These are phyloP conservation scores for Globisporangium alternatum DNA, from an alignment of 352 stramenopile genomes.

Conservation along the genomic window DNA sequence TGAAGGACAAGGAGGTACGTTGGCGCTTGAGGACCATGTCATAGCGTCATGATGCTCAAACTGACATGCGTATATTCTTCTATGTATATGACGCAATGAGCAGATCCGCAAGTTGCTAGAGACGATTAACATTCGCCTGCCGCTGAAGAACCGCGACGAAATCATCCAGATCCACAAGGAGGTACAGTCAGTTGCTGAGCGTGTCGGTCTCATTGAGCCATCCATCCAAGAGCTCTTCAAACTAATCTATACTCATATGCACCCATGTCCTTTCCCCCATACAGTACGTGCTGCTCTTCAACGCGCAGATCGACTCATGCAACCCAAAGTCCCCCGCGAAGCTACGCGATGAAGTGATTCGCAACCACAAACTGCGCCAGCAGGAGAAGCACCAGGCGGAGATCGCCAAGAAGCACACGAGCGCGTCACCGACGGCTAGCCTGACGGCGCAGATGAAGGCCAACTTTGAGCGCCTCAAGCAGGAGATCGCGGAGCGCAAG, in stretches of 20 bases:
- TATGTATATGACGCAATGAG: constrained; percentile 4
- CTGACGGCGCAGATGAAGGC: constrained; percentile 62
- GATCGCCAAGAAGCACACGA: constrained; percentile 25
- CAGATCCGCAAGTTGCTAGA: constrained; percentile 69
- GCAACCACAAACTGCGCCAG: constrained; percentile 60
- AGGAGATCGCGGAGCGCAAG: constrained; percentile 66
- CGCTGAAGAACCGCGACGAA: constrained; percentile 72
- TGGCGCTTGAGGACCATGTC: neutral
- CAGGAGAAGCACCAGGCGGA: constrained; percentile 58
- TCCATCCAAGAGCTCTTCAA: neutral
- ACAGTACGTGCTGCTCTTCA: constrained; percentile 76
- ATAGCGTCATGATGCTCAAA: neutral
- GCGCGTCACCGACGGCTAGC: constrained; percentile 24
- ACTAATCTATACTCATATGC: neutral
- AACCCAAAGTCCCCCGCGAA: constrained; percentile 65
- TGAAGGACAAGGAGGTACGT: constrained; percentile 78
- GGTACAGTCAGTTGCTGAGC: constrained; percentile 25
- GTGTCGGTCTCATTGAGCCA: neutral
- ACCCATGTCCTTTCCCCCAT: neutral
- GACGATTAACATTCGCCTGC: constrained; percentile 52
- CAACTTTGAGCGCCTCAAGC: constrained; percentile 71
- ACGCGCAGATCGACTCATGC: constrained; percentile 77
- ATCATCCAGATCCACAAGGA: constrained; percentile 90
- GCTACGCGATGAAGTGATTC: constrained; percentile 65
- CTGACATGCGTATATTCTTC: neutral